Evolutionary conservation across 805 yeast species (phyloP).

Genomic region (Wilhelminamyces savonicus): DNA sequence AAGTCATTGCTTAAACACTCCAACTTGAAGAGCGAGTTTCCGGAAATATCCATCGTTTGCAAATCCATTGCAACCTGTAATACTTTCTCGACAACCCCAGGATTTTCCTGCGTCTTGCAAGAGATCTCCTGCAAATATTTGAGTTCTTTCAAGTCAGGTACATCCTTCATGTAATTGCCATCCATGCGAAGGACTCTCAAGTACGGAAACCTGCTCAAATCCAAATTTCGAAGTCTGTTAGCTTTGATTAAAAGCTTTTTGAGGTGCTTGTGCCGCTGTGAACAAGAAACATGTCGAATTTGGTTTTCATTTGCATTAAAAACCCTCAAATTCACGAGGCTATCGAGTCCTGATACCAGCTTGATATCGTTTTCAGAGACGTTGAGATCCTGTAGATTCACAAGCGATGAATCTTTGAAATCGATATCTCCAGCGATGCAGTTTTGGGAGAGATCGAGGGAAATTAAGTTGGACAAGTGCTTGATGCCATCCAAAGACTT

Average conservation of each 20-base stretch:
- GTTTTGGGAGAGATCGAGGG: slow-evolving; percentile 38
- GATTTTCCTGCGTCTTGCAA: slow-evolving; percentile 27
- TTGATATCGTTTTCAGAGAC: slow-evolving; percentile 37
- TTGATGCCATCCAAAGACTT: slow-evolving; percentile 29
- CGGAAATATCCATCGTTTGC: slow-evolving; percentile 34
- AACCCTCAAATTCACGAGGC: slow-evolving; percentile 26
- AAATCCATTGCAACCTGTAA: slow-evolving; percentile 18
- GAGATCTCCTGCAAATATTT: slow-evolving; percentile 37
- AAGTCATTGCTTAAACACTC: slow-evolving; percentile 1
- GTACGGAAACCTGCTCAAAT: slow-evolving; percentile 26
- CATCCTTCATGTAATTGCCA: slow-evolving; percentile 27
- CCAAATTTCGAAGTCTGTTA: slow-evolving; percentile 27
- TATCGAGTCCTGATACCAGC: slow-evolving; percentile 27
- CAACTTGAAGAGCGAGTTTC: slow-evolving; percentile 18
- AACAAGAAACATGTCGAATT: slow-evolving; percentile 16
- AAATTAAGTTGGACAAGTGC: slow-evolving; percentile 31
- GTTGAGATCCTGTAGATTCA: slow-evolving; percentile 38
- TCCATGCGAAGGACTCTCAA: slow-evolving; percentile 42
- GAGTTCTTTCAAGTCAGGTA: slow-evolving; percentile 21
- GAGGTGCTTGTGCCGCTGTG: slow-evolving; percentile 18
- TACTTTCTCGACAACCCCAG: slow-evolving; percentile 12
- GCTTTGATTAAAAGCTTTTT: slow-evolving; percentile 33
- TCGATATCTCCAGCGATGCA: slow-evolving; percentile 31
- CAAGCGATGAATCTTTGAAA: slow-evolving; percentile 25
- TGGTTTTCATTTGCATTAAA: slow-evolving; percentile 39